Base-by-base conservation (phyloP, 2,329 filamentous ascomycete species). In the Rhynchosporium agropyri region DNA sequence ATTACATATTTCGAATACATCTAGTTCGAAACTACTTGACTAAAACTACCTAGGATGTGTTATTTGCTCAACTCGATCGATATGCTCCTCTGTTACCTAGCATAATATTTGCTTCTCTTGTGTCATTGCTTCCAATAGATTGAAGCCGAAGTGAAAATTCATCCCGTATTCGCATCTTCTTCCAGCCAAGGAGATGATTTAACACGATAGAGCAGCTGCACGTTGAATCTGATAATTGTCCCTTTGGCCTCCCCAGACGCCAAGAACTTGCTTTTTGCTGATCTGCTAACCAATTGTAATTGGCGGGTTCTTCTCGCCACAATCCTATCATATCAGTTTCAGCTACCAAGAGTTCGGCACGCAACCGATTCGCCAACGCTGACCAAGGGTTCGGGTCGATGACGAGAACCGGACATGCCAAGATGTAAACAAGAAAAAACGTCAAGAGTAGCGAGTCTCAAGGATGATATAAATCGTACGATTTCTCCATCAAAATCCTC, bases 111-210 rank as follows among this genome's bases (percentile, higher is more conserved):
- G n/a, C 49, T 53, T 53, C 31, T 54, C 33, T 36, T 42, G 50
- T 42, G 28, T 54, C 33, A 53, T 20, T 20, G 8, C 15, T 46
- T 45, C 42, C n/a, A 9, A 26, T 46, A 46, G 43, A 7, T 26
- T 46, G 43, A 10, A 10, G 33, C 36, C 36, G 3, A 40, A 36
- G 9, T 28, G 6, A 13, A 38, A 20, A 1, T 20, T 20, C 20
- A 20, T 20, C 20, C 20, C 20, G 20, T 33, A 36, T 38, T 53
- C 31, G 48, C 48, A 53, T 53, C 49, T 53, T 38, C 49, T 36
- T n/a, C 49, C 49, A 53, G 20, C 26, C 31, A n/a, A 53, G 49
- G 49, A 53, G 38, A 33, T 53, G 49, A 53, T 38, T 13, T 36
- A 36, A 36, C 33, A 36, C 33, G 33, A 6, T 36, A 6, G 33